Base-by-base conservation (phyloP, 177 flowering plant species). In the Vitis hybrid region DNA sequence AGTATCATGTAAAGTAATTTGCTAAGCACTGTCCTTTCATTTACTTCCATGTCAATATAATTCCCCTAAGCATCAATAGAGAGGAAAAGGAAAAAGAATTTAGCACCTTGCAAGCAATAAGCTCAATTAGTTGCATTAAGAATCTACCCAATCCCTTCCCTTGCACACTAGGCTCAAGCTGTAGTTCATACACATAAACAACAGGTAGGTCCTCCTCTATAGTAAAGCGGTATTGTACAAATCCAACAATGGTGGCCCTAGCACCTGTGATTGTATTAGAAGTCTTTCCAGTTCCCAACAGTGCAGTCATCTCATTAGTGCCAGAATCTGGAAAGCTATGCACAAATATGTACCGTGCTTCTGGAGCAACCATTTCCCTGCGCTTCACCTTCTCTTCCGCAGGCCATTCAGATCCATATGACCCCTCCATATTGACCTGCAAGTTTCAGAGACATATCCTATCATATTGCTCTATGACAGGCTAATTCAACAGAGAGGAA, bases 141-240 rank as follows among this genome's bases (percentile, higher is more conserved):
- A 87, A 90, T 49, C 82, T 86, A 62, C 98, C 99, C 12, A 94
- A 78, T 53, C 97, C 98, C 74, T 81, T 94, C 73, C 97, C 88
- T 71, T 87, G 98, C 24, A 87, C 82, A 65, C 31, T 81, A 76
- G 85, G 78, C 82, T 90, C 94, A 57, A 95, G 88, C 79, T 95
- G 99, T 51, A 95, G 71, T 71, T 95, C 99, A 82, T 92, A 95
- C 50, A 95, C 87, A 80, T 94, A 95, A 44, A 89, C 76, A 67
- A 94, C 97, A 50, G 99, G 99, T 47, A 91, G 53, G 38, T 90
- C 94, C 75, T 95, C 99, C 85, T 94, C 99, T 28, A 89, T 44
- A 56, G 77, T 71, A 82, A 94, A 94, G 13, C 98, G 90, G 65
- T 81, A 94, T 10, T 94, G 95, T 11, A 92, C 90, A 84, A 95